Evolutionary conservation across 1,139 yeast genomes (phyloP), one percentile per base, ranked within the genome.

Genomic region (Saccharomyces uvarum): DNA sequence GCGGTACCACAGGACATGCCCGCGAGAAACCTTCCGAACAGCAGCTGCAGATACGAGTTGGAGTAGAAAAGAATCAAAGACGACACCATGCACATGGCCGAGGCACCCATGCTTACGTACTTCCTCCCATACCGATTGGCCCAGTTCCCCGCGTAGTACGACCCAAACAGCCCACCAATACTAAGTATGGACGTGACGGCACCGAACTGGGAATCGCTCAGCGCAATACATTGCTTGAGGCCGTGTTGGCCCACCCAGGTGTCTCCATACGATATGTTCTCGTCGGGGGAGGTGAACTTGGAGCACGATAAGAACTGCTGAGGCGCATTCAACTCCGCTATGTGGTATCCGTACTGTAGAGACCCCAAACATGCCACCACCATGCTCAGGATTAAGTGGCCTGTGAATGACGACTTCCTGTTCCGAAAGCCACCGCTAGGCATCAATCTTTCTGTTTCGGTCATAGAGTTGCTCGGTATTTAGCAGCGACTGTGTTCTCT

Each of bases 1-100:
- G 93, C 86, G 8, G 85, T 76, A 3, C 99, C 99, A 7, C 97
- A 95, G 2, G 88, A 96, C 4, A 89, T 55, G 0, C 99, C 99
- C 41, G 87, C 80, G 4, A 88, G 64, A 54, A 89, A 77, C 56
- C 99, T 75, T 0, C 97, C 98, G 13, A 79, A n/a, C 14, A 82
- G 66, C 60, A 91, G 70, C 5, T 69, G 64, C 8, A 58, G 24
- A 56, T 78, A 80, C 11, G 74, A 66, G 50, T 76, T 73, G 14
- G 88, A 75, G 14, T 75, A 62, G 5, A 84, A 82, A 68, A 86
- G 83, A 24, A 86, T 58, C 3, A 79, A 62, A 0, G 96, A 83
- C 0, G 98, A 97, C n/a, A 84, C 32, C 5, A 82, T 69, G 62
- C 80, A 87, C 2, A 84, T 67, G 0, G 75, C 49, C 50, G 83